Conservation (phyloP, 805 yeast species). For the Saccharomycopsis fodiens region DNA sequence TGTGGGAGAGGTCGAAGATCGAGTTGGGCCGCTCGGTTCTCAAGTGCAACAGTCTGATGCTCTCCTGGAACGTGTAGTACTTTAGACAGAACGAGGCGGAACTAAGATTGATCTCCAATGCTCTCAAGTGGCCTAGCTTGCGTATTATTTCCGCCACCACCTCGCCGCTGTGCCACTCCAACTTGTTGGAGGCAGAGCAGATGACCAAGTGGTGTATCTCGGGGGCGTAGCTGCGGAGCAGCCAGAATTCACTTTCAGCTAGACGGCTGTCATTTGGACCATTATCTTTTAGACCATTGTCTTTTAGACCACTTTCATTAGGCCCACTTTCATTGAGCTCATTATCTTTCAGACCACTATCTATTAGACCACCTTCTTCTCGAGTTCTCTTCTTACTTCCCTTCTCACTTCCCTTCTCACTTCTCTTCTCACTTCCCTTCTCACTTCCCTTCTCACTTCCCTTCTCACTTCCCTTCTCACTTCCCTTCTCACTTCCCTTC, state of each 20-base stretch:
- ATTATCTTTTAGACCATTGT: background rate
- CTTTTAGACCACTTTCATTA: background rate
- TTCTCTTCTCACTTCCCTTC: background rate
- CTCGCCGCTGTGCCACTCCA: constrained; percentile 12
- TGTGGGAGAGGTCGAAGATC: constrained; percentile 14
- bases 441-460: background rate
- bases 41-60: constrained; percentile 4
- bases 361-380: background rate
- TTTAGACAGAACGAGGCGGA: constrained; percentile 15
- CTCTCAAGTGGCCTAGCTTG: background rate
- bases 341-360: background rate
- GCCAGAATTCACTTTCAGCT: background rate
- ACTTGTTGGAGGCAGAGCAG: constrained; percentile 2
- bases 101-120: constrained; percentile 5
- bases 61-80: constrained; percentile 5
- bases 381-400: no score
- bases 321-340: background rate
- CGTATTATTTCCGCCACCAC: constrained; percentile 4
- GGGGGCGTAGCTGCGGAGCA: background rate
- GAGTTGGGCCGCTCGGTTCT: constrained; percentile 5
- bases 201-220: no score
- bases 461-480: background rate
- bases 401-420: background rate
- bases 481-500: background rate
- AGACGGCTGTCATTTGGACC: background rate